phyloP scores from a whole-genome alignment of 129 eudicot species.

The Flaveria brownii region DNA sequence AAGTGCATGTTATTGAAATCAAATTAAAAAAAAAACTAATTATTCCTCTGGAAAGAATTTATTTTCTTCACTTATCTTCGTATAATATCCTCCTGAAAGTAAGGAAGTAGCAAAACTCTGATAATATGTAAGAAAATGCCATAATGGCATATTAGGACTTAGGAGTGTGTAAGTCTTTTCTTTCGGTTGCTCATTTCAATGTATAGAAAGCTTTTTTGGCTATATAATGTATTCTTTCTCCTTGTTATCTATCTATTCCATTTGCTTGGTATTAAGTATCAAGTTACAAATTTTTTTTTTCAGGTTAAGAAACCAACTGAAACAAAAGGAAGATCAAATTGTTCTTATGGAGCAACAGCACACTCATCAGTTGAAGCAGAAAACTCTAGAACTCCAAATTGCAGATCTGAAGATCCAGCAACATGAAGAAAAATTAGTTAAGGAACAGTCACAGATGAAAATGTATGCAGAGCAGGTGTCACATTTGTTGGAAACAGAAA shows the following conservation, averaged over 20 bases:
- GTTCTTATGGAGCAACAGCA: slow-evolving; percentile 78
- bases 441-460: slow-evolving; percentile 86
- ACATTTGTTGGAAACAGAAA: slow-evolving; percentile 78
- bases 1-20: not conserved
- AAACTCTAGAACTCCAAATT: slow-evolving; percentile 83
- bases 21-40: slow-evolving; percentile 5
- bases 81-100: not conserved
- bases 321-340: slow-evolving; percentile 80
- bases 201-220: not conserved
- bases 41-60: not conserved
- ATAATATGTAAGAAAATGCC: not conserved
- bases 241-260: slow-evolving; percentile 10
- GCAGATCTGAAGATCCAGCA: slow-evolving; percentile 89
- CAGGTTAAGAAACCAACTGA: slow-evolving; percentile 83
- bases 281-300: slow-evolving; percentile 13
- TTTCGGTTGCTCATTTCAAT: not conserved
- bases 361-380: slow-evolving; percentile 89
- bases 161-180: not conserved
- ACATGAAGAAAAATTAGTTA: slow-evolving; percentile 70
- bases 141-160: not conserved
- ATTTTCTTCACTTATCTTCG: slow-evolving; percentile 7
- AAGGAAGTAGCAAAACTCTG: not conserved
- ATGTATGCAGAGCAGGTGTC: slow-evolving; percentile 91
- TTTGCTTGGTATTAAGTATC: slow-evolving; percentile 6
- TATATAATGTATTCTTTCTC: not conserved